phyloP scores from a whole-genome alignment of 225 moss, liverwort and hornwort species.

The Anthoceros angustus region DNA sequence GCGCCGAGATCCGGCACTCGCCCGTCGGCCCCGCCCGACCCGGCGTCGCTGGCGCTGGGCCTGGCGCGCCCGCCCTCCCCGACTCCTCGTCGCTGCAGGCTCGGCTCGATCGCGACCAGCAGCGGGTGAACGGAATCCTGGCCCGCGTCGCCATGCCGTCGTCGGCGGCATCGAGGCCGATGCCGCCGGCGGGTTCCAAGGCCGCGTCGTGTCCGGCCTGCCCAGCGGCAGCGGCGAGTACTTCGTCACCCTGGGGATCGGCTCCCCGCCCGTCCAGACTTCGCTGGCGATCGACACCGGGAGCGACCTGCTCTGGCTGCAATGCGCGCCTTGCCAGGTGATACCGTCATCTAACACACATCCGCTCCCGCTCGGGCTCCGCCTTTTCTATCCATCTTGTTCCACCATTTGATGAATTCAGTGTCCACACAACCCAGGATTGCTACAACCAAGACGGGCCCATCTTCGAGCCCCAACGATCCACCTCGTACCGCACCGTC shows the following conservation, averaged over 20 bases:
- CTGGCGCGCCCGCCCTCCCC: background rate
- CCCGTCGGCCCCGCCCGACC: too few species aligned
- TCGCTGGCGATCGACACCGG: constrained; percentile 21
- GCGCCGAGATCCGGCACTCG: too few species aligned
- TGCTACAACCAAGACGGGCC: constrained; percentile 39
- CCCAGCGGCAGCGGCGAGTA: constrained; percentile 23
- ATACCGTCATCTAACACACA: too few species aligned
- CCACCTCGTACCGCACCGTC: constrained; percentile 12
- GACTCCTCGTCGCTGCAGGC: background rate
- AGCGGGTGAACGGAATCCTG: background rate
- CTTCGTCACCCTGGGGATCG: constrained; percentile 30
- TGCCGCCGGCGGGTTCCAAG: background rate
- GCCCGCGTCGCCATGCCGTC: background rate
- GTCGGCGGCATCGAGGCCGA: background rate
- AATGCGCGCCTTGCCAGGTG: constrained; percentile 40
- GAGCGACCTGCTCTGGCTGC: constrained; percentile 35
- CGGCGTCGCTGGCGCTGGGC: background rate
- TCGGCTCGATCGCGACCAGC: background rate
- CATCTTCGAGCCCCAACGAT: constrained; percentile 15
- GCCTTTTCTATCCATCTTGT: too few species aligned
- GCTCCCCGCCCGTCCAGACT: constrained; percentile 36
- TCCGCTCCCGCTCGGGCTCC: too few species aligned
- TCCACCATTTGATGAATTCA: too few species aligned
- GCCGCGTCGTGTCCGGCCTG: constrained; percentile 16
- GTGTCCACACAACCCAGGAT: background rate